Evolutionary conservation across 352 stramenopile genomes (phyloP), one percentile per base, ranked within the genome.

Genomic region (Phytophthora megakarya): DNA sequence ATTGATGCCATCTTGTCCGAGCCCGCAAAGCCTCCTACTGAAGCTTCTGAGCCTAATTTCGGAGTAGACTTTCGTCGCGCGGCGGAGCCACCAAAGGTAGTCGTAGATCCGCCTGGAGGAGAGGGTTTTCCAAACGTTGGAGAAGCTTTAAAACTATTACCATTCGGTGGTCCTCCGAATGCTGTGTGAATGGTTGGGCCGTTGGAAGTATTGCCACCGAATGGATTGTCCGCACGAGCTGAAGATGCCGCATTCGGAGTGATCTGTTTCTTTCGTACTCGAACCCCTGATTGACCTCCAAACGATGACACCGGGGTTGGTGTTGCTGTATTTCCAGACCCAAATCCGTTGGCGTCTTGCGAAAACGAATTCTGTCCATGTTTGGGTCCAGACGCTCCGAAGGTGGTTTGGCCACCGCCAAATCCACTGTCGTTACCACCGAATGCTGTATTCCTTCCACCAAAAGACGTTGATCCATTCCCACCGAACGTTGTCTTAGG

Each of bases 211-310:
- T 22, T 43, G 13, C 37, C 30, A 40, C 47, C 26, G 35, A 80
- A 78, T n/a, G 68, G 61, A 22, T 76, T 80, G 16, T 65, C 59
- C 37, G 47, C 60, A 59, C 33, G 48, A 3, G 28, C 13, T 37
- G 46, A 22, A 9, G n/a, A 23, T 19, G 53, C 47, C 7, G 42
- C 19, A 33, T 70, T 56, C 11, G 71, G 53, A 38, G 46, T 55
- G 12, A 59, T 58, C n/a, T 59, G 39, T 21, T 78, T 78, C 56
- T 76, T 74, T 18, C 56, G 43, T 37, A 70, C 62, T 48, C 46
- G 48, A 18, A 60, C 46, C 26, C 51, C 52, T 10, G 63, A 8
- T 63, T 73, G 63, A 19, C n/a, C 62, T 23, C 72, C 72, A 59
- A 80, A 84, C n/a, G 60, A 70, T 16, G 53, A 63, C 21, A 58